Base-by-base conservation (phyloP, 164 flowering plant species). In the Buxus sempervirens region DNA sequence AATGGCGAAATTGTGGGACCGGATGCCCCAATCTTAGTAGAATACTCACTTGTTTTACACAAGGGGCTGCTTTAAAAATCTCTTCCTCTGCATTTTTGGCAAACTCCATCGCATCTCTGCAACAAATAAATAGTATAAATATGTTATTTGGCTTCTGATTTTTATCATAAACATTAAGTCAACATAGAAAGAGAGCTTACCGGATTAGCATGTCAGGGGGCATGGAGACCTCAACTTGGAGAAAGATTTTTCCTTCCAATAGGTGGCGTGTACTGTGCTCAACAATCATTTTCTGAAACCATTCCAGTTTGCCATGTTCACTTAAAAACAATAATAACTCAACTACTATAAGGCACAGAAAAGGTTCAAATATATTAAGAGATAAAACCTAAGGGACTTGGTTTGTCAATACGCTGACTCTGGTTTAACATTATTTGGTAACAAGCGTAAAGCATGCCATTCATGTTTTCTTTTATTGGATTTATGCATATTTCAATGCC, bases 141-240 rank as follows among this genome's bases (percentile, higher is more conserved):
- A 10, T 0, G 4, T 15, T 27, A 9, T 36, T 23, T 9, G 7
- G 9, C 12, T n/a, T n/a, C n/a, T 23, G 0, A 12, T 21, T 36
- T n/a, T 55, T 0, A 25, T 0, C 32, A n/a, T n/a, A 27, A 32
- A 57, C 18, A 48, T 22, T 36, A 24, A 13, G 0, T 16, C 7
- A 36, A 51, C 36, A 22, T 12, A 23, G 54, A 16, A 58, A 9
- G 51, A 0, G 13, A 19, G 0, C 58, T 66, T 83, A 94, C 97
- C 90, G 56, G 26, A 94, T 85, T 63, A 70, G 57, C 20, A 82
- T 73, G 60, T 84, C 80, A 0, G 77, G 73, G 0, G 91, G 90
- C 95, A 89, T 86, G 70, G 88, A 84, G 25, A 95, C 91, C 73
- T 90, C 92, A 28, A 91, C 73, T 70, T 91, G 82, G 20, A 91